Conservation (phyloP, 192 early-diverging fungal genomes). For the Coemansia brasiliensis region DNA sequence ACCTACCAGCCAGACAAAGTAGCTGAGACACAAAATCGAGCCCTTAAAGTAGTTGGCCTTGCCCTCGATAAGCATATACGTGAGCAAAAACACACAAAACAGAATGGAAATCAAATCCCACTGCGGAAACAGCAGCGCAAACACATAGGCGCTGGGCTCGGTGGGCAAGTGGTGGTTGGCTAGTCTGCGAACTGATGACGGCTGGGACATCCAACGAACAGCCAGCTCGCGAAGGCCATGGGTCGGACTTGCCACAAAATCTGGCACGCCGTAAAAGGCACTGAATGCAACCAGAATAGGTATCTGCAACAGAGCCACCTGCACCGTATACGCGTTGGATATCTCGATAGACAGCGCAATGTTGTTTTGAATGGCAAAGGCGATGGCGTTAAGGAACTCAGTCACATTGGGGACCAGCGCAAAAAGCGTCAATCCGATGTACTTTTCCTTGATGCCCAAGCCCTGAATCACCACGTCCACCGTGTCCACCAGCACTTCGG, state of each 20-base stretch:
- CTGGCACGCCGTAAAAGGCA: conserved; percentile 58
- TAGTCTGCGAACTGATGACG: conserved; percentile 9
- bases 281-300: conserved; percentile 90
- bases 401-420: conserved; percentile 94
- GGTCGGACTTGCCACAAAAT: conserved; percentile 24
- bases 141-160: conserved; percentile 50
- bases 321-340: conserved; percentile 92
- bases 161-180: conserved; percentile 43
- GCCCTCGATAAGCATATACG: conserved; percentile 93
- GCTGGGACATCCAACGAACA: conserved; percentile 11
- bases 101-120: conserved; percentile 66
- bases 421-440: conserved; percentile 91
- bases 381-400: conserved; percentile 92
- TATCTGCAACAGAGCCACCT: conserved; percentile 93
- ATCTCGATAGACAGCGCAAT: conserved; percentile 89
- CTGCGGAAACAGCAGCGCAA: conserved; percentile 70
- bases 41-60: conserved; percentile 98
- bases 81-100: conserved; percentile 73
- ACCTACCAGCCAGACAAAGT: conserved; percentile 76
- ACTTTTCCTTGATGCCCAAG: conserved; percentile 75
- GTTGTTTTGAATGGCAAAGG: conserved; percentile 90
- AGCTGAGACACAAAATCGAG: conserved; percentile 81
- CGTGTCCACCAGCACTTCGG: conserved; percentile 87
- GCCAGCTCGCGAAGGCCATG: conserved; percentile 15
- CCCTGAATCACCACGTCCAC: conserved; percentile 79